These are phyloP conservation scores for Lentinula detonsa DNA, from an alignment of 768 basidiomycete genomes.

Conservation along the genomic window DNA sequence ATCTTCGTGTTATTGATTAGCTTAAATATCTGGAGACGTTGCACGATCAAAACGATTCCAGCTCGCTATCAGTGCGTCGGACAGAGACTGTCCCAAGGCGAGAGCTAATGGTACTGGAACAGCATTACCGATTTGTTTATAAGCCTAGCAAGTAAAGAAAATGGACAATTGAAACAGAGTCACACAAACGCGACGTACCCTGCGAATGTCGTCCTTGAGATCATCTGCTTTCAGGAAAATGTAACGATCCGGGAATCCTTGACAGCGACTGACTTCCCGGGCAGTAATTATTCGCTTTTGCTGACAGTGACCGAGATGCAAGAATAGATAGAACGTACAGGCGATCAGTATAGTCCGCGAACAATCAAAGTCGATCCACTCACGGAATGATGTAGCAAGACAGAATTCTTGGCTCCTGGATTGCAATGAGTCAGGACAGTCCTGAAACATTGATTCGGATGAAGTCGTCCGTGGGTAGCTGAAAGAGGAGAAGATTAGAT, in stretches of 20 bases:
- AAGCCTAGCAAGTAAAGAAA: constrained; percentile 42
- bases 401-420: constrained; percentile 45
- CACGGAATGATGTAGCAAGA: constrained; percentile 38
- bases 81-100: constrained; percentile 47
- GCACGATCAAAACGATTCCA: neutral
- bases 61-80: constrained; percentile 9
- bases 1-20: neutral
- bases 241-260: constrained; percentile 75
- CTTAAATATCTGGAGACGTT: neutral
- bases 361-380: constrained; percentile 4
- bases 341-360: neutral
- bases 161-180: neutral
- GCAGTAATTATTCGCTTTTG: constrained; percentile 69
- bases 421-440: constrained; percentile 55
- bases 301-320: constrained; percentile 23
- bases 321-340: neutral
- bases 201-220: neutral
- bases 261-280: constrained; percentile 64
- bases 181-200: constrained; percentile 33
- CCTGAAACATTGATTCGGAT: constrained; percentile 45
- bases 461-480: constrained; percentile 56
- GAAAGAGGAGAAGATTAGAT: neutral
- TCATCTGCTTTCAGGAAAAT: constrained; percentile 30
- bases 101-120: constrained; percentile 67
- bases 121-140: constrained; percentile 75